These are phyloP conservation scores for Picea abies DNA, from an alignment of 83 land plant species.

Conservation along the genomic window DNA sequence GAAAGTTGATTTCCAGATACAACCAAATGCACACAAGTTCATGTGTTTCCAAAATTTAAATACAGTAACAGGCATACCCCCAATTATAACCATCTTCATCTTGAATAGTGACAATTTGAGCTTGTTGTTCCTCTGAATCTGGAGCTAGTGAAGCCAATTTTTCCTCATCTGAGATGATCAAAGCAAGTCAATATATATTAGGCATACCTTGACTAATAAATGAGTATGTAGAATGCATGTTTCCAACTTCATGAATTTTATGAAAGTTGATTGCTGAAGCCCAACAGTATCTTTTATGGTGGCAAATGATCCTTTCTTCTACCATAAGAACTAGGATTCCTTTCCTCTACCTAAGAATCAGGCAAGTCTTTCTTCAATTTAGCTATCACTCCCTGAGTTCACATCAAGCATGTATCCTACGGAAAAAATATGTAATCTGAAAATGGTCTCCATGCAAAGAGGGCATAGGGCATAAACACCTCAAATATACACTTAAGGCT, in stretches of 20 bases:
- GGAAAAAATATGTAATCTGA: background rate
- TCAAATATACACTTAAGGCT: background rate
- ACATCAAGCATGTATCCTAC: background rate
- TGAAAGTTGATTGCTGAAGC: background rate
- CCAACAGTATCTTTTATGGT: no score
- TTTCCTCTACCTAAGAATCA: background rate
- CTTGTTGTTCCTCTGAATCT: slow-evolving; percentile 90
- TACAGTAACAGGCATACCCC: slow-evolving; percentile 56
- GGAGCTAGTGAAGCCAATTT: slow-evolving; percentile 61
- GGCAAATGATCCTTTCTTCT: background rate
- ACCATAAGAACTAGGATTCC: background rate
- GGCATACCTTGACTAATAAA: background rate
- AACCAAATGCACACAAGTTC: background rate
- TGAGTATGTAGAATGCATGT: background rate
- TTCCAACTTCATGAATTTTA: background rate
- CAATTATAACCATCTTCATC: slow-evolving; percentile 93
- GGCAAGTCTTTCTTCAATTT: background rate
- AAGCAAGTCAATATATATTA: background rate
- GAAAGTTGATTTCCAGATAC: background rate
- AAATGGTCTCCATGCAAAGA: no score
- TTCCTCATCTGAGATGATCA: slow-evolving; percentile 45
- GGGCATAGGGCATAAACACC: no score
- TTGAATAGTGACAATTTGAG: slow-evolving; percentile 67
- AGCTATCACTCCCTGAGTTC: background rate
- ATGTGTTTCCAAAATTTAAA: background rate